Base-by-base conservation (phyloP, 805 yeast species). In the Clavispora asparagi region DNA sequence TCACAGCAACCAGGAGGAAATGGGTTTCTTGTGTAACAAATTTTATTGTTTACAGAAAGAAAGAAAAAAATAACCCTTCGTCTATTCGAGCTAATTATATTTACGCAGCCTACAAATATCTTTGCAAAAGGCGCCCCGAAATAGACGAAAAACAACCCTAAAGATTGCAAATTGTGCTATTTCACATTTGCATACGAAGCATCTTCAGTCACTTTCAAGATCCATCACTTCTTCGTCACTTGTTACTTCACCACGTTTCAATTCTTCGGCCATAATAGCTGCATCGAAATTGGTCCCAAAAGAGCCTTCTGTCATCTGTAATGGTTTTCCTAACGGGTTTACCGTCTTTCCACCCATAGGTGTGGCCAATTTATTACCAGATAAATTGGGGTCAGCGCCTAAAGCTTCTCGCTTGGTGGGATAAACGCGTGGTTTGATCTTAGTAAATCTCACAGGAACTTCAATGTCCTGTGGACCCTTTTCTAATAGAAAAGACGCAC, bases 151-250 rank as follows among this genome's bases (percentile, higher is more conserved):
- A 19, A 19, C 23, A 19, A 19, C 23, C 23, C 5, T 19, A 4
- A 5, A 19, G 23, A 19, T 19, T 19, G 23, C 23, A 19, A 19
- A 19, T 19, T 19, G 12, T 27, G 29, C 29, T 2, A 27, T 6
- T 26, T 11, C 29, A 27, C 12, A 27, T 9, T 32, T 32, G 7
- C 23, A 19, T 19, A 5, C 23, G 5, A 3, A 19, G 23, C 5
- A 27, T 27, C 16, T n/a, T 30, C 54, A 78, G 44, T 79, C 84
- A 58, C 81, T 77, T 47, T 78, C 84, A 19, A 79, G 69, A 55
- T 81, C 85, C 86, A 81, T 80, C 1, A 65, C 57, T 42, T 77
- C 82, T 42, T 76, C 83, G 45, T 75, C 81, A 54, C 80, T 75
- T 7, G 75, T 67, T 14, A 64, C 74, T 38, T 72, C 77, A 1